A percentile compares a stretch with the other conserved stretches of the same genome.
Conservation (phyloP, 352 stramenopile species). For the Saprolegnia parasitica region DNA sequence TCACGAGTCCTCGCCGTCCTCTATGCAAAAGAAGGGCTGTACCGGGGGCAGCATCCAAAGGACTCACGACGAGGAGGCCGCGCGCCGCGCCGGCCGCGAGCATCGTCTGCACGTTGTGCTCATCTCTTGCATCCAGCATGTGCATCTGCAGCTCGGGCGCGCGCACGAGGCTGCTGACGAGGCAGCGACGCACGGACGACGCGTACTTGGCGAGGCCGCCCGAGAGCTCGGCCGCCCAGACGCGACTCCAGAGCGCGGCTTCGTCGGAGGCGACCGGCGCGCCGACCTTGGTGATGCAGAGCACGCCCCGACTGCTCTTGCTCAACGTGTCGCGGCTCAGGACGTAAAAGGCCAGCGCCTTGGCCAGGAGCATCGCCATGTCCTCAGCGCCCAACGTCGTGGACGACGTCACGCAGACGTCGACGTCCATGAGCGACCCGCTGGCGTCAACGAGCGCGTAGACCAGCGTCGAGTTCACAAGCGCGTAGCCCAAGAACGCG, state of each 20-base stretch:
- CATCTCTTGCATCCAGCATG: background rate
- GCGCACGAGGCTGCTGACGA: background rate
- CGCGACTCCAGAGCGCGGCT: background rate
- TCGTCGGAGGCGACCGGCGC: background rate
- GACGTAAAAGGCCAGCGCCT: background rate
- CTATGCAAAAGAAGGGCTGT: background rate
- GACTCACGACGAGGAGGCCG: background rate
- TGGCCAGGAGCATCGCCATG: conserved; percentile 13
- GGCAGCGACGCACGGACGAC: background rate
- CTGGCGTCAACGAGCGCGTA: background rate
- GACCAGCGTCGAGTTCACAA: background rate
- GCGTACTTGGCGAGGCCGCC: background rate
- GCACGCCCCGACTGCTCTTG: background rate
- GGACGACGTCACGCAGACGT: background rate
- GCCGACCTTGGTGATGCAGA: background rate
- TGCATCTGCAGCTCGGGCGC: background rate
- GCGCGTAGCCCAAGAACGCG: conserved; percentile 1
- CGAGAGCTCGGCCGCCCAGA: background rate
- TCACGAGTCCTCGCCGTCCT: no score
- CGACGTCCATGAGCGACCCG: background rate
- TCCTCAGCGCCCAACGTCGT: background rate
- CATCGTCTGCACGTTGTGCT: background rate
- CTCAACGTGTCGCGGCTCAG: background rate
- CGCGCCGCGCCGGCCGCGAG: background rate
- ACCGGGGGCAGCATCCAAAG: background rate